Evolutionary conservation across 805 yeast genomes (phyloP).

Genomic region (Starmerella ratchasimensis): DNA sequence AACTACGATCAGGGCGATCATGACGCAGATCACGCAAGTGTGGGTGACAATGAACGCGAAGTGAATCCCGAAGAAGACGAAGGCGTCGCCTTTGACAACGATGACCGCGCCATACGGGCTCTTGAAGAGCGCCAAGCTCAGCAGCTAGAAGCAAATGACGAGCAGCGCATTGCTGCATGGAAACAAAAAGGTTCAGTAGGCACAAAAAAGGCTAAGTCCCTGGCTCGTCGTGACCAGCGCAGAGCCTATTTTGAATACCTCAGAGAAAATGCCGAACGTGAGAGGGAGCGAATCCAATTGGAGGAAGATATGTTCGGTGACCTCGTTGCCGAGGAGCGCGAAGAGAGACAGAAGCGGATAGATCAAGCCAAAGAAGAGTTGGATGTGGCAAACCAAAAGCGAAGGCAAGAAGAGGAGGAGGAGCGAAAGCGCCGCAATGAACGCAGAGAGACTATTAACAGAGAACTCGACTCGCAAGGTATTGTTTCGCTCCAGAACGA

Average conservation of each 20-base stretch:
- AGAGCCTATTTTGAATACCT: constrained; percentile 26
- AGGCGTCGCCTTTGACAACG: constrained; percentile 13
- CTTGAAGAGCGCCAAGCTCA: constrained; percentile 14
- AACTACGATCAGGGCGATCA: background rate
- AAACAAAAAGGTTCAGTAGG: constrained; percentile 23
- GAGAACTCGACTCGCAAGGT: constrained; percentile 11
- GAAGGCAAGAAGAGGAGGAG: constrained; percentile 17
- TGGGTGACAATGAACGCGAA: too few relatives aligned
- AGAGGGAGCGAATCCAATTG: constrained; percentile 15
- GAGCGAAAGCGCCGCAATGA: constrained; percentile 11
- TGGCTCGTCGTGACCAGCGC: constrained; percentile 25
- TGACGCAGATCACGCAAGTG: too few relatives aligned
- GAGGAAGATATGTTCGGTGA: constrained; percentile 25
- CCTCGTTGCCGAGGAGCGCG: constrained; percentile 23
- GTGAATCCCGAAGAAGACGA: constrained; percentile 4
- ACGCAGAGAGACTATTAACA: constrained; percentile 12
- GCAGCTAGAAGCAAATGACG: constrained; percentile 4
- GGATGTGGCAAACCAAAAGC: constrained; percentile 16
- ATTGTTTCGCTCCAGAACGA: constrained; percentile 12
- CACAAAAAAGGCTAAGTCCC: constrained; percentile 25
- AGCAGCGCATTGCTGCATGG: constrained; percentile 18
- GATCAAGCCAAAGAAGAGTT: constrained; percentile 17
- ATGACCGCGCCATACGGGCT: constrained; percentile 16
- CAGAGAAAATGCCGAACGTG: constrained; percentile 23
- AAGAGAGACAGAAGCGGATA: constrained; percentile 17